phyloP scores from a whole-genome alignment of 495 filamentous ascomycete genomes.

The Aspergillus olivimuriae region DNA sequence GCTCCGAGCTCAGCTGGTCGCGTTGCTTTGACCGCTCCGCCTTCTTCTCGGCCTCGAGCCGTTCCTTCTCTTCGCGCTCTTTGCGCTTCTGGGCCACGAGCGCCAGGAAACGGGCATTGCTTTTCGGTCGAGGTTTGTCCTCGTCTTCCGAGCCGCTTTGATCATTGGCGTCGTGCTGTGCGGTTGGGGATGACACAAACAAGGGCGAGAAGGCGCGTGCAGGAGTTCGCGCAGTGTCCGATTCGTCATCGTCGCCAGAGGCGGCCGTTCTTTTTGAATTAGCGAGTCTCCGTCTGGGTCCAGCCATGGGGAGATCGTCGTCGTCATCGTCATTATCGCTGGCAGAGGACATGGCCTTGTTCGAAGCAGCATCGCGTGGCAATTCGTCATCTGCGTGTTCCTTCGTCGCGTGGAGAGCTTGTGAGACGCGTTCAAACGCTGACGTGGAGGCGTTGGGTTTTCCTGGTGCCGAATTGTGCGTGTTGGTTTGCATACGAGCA shows the following conservation, averaged over 20 bases:
- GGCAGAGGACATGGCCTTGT: too few relatives aligned
- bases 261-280: constrained; percentile 7
- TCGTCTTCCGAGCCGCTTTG: constrained; percentile 25
- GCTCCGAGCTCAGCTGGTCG: constrained; percentile 31
- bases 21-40: constrained; percentile 32
- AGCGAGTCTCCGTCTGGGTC: constrained; percentile 23
- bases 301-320: constrained; percentile 35
- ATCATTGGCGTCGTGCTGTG: constrained; percentile 5
- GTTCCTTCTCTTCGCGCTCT: constrained; percentile 61
- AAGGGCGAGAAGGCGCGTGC: constrained; percentile 33
- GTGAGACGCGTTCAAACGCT: constrained; percentile 33
- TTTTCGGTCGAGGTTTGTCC: constrained; percentile 37
- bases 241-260: constrained; percentile 5
- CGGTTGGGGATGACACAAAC: constrained; percentile 31
- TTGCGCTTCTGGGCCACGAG: constrained; percentile 65
- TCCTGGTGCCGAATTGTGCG: constrained; percentile 1
- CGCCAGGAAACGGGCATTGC: constrained; percentile 56
- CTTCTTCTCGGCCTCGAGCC: constrained; percentile 48
- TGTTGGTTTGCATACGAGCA: constrained; percentile 51
- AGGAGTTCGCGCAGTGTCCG: constrained; percentile 11
- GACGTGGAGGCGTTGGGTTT: constrained; percentile 13
- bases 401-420: constrained; percentile 16
- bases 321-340: too few relatives aligned
- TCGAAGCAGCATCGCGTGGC: constrained; percentile 21
- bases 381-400: constrained; percentile 10